phyloP scores from a whole-genome alignment of 139 green algal species.

The Chlorella sp. region DNA sequence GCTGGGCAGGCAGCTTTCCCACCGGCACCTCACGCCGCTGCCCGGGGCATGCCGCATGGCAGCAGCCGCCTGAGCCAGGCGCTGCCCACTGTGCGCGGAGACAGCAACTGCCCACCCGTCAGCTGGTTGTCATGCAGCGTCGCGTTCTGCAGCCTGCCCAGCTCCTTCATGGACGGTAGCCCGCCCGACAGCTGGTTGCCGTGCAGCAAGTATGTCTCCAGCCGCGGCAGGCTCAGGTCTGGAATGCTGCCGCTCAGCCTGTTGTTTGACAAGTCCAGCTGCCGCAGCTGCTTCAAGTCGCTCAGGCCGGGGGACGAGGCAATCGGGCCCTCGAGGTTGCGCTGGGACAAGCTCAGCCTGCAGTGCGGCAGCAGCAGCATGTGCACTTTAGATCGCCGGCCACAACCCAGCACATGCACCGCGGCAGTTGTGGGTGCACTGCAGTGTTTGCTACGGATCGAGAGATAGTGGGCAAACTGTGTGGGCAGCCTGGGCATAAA shows the following conservation, averaged over 20 bases:
- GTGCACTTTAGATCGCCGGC: too few relatives aligned
- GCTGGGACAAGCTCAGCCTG: background rate
- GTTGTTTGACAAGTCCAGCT: slow-evolving; percentile 48
- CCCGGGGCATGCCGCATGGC: too few relatives aligned
- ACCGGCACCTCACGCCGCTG: too few relatives aligned
- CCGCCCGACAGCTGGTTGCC: background rate
- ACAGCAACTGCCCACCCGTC: background rate
- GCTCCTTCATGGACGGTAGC: background rate
- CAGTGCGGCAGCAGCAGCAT: background rate
- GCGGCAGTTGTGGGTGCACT: too few relatives aligned
- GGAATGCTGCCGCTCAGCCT: slow-evolving; percentile 40
- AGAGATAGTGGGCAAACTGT: too few relatives aligned
- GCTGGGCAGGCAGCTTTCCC: too few relatives aligned
- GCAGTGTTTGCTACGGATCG: too few relatives aligned
- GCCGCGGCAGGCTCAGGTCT: background rate
- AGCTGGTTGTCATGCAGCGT: slow-evolving; percentile 11
- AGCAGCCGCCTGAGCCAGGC: too few relatives aligned
- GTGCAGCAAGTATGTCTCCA: background rate
- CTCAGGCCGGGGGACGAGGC: too few relatives aligned
- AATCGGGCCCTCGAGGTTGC: background rate
- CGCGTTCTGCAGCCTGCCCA: background rate
- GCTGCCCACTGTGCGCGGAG: too few relatives aligned
- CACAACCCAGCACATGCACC: too few relatives aligned
- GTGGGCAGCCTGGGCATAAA: too few relatives aligned
- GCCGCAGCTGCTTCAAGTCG: background rate